Conservation (phyloP, 148 eudicot genomes). For the Rheum nobile region DNA sequence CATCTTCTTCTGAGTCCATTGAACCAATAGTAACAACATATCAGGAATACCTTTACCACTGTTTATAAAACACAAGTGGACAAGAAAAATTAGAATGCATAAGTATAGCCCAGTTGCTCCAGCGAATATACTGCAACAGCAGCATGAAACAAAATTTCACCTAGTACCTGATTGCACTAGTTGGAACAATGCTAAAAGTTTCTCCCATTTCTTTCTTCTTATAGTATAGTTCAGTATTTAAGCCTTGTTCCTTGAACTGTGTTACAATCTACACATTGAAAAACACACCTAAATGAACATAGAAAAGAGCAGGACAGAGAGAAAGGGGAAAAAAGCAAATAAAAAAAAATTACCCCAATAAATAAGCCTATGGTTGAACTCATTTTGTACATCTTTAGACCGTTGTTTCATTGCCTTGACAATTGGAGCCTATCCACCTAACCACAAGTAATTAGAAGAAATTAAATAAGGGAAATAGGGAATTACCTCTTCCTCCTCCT, state of each 20-base stretch:
- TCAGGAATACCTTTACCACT: conserved; percentile 95
- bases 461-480: not conserved
- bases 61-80: conserved; percentile 11
- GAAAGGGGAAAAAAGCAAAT: not conserved
- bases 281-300: not conserved
- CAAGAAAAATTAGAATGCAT: not conserved
- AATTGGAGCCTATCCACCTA: conserved; percentile 88
- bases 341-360: conserved; percentile 37
- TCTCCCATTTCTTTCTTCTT: conserved; percentile 95
- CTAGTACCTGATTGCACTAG: conserved; percentile 85
- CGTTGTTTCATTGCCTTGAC: conserved; percentile 73
- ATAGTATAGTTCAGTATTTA: conserved; percentile 81
- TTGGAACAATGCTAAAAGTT: conserved; percentile 86
- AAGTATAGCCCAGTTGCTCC: not conserved
- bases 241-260: conserved; percentile 81
- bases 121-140: not conserved
- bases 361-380: conserved; percentile 65
- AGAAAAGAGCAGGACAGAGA: not conserved
- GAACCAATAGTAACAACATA: conserved; percentile 51
- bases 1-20: conserved; percentile 88
- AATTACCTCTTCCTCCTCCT: too few relatives aligned
- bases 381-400: conserved; percentile 58
- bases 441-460: not conserved
- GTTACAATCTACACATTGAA: conserved; percentile 43
- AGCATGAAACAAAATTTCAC: not conserved